These are phyloP conservation scores for Epichloe uncinata DNA, from an alignment of 2,329 filamentous ascomycete species.

Conservation along the genomic window DNA sequence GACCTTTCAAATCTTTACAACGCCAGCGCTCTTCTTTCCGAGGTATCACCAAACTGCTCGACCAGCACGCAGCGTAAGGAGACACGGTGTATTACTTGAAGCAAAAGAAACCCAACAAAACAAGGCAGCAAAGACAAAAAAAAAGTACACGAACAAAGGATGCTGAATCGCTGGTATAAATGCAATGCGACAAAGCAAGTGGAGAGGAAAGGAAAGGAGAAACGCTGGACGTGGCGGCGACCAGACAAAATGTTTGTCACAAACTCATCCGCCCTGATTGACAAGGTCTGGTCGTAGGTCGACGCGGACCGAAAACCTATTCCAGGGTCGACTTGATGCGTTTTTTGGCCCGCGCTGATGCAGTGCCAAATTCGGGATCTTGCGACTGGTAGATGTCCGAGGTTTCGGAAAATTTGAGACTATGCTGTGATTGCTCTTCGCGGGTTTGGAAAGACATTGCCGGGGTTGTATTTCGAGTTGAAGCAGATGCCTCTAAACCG, in stretches of 20 bases:
- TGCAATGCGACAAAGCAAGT: constrained; percentile 7
- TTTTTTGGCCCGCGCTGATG: background rate
- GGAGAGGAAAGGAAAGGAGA: background rate
- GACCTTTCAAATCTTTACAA: constrained; percentile 5
- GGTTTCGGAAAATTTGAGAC: background rate
- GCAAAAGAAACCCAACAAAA: background rate
- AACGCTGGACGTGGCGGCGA: too few species aligned
- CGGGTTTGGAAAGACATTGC: background rate
- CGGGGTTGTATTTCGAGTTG: background rate
- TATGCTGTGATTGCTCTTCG: background rate
- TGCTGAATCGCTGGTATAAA: constrained; percentile 7
- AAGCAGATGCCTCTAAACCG: background rate
- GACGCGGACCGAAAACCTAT: constrained; percentile 9
- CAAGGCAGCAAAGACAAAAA: background rate
- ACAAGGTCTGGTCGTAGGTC: background rate
- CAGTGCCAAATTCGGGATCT: background rate
- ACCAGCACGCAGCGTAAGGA: constrained; percentile 12
- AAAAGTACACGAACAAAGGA: constrained; percentile 6
- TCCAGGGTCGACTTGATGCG: constrained; percentile 7
- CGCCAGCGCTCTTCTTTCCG: constrained; percentile 6
- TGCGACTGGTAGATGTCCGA: background rate
- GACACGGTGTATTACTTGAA: background rate
- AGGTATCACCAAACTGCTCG: constrained; percentile 5
- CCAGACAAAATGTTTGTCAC: background rate
- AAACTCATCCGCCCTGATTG: constrained; percentile 2